phyloP scores from a whole-genome alignment of 768 basidiomycete species.

The Sporobolomyces phaffii region DNA sequence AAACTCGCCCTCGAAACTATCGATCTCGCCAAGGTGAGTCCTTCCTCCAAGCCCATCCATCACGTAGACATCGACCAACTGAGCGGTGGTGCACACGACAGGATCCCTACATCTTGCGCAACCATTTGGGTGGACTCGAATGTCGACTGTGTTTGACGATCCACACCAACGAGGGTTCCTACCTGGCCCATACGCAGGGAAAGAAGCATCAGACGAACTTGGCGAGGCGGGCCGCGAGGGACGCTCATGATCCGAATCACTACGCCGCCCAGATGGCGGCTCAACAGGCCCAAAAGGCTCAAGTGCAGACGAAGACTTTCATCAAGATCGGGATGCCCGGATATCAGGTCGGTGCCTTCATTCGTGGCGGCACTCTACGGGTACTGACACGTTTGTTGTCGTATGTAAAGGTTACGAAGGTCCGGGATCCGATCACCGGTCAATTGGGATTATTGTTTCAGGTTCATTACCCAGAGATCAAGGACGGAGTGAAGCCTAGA shows the following conservation, averaged over 20 bases:
- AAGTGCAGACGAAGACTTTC: constrained; percentile 83
- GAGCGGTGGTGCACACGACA: constrained; percentile 40
- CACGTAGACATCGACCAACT: not conserved
- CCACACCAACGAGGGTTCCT: constrained; percentile 99
- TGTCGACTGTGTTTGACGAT: constrained; percentile 95
- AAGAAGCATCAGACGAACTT: constrained; percentile 99
- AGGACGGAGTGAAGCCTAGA: constrained; percentile 71
- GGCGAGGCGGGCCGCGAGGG: constrained; percentile 90
- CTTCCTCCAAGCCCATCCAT: not conserved
- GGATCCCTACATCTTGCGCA: constrained; percentile 98
- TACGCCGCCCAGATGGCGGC: constrained; percentile 60
- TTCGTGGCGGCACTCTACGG: too few relatives aligned
- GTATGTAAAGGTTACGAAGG: constrained; percentile 73
- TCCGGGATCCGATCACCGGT: constrained; percentile 69
- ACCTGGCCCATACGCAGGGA: constrained; percentile 97
- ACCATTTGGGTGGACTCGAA: constrained; percentile 95
- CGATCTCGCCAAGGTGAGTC: constrained; percentile 83
- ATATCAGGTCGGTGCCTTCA: constrained; percentile 51
- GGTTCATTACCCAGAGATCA: constrained; percentile 80
- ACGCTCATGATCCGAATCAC: constrained; percentile 86
- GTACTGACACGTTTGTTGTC: too few relatives aligned
- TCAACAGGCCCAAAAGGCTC: constrained; percentile 44
- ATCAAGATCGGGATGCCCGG: constrained; percentile 95
- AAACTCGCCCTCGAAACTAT: constrained; percentile 60
- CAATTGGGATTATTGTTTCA: constrained; percentile 98